These are phyloP conservation scores for Sphaerostilbella broomeana DNA, from an alignment of 2,329 filamentous ascomycete genomes.

Conservation along the genomic window DNA sequence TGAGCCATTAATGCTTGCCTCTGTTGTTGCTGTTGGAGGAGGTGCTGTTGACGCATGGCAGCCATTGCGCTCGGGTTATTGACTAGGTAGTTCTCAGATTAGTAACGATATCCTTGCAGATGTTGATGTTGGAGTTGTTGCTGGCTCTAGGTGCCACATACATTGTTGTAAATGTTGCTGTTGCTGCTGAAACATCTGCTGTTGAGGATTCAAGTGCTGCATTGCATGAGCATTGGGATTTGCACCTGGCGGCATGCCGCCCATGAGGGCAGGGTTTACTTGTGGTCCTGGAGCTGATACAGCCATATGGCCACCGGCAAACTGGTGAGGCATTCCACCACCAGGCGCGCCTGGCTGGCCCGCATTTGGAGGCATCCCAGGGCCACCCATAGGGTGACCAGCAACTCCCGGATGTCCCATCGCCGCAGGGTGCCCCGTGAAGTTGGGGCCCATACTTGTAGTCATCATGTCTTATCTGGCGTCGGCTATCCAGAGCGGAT, in stretches of 20 bases:
- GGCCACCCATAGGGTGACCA: slow-evolving; percentile 55
- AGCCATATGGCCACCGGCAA: slow-evolving; percentile 56
- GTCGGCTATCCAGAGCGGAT: slow-evolving; percentile 54
- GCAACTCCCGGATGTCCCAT: slow-evolving; percentile 67
- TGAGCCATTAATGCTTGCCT: slow-evolving; percentile 49
- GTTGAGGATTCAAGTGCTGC: slow-evolving; percentile 61
- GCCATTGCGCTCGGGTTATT: slow-evolving; percentile 33
- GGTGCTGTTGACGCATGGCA: slow-evolving; percentile 48
- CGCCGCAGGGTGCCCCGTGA: slow-evolving; percentile 59
- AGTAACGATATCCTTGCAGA: slow-evolving; percentile 5
- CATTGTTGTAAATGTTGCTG: slow-evolving; percentile 34
- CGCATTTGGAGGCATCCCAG: slow-evolving; percentile 59
- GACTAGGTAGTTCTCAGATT: slow-evolving; percentile 22
- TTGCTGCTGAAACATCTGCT: slow-evolving; percentile 53
- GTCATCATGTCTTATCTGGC: slow-evolving; percentile 56
- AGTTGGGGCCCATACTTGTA: slow-evolving; percentile 55
- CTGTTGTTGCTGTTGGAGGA: slow-evolving; percentile 48
- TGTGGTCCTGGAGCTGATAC: slow-evolving; percentile 66
- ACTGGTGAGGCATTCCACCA: slow-evolving; percentile 59
- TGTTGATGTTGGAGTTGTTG: neutral
- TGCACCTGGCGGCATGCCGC: slow-evolving; percentile 63
- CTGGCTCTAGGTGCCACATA: slow-evolving; percentile 19
- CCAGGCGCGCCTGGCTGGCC: slow-evolving; percentile 63
- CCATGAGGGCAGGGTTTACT: slow-evolving; percentile 71
- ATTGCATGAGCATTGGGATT: slow-evolving; percentile 62